Conservation (phyloP, 352 stramenopile genomes). For the Phytophthora kernoviae region DNA sequence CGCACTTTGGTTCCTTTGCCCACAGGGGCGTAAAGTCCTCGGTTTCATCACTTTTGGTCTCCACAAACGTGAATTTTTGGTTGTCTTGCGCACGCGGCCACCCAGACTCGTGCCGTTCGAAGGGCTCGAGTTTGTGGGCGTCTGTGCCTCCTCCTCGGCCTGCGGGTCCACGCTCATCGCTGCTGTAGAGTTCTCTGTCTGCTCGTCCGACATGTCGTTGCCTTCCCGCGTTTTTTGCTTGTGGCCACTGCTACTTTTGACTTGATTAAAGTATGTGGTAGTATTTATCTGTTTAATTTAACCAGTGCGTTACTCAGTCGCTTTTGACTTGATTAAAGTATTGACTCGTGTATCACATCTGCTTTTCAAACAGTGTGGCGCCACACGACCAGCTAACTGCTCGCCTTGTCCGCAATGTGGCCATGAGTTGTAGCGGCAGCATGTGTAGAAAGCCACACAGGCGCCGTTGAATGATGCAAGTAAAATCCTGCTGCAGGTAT, state of each 20-base stretch:
- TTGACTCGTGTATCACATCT: too few species aligned
- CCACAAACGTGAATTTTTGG: conserved; percentile 71
- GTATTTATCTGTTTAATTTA: too few species aligned
- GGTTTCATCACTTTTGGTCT: conserved; percentile 51
- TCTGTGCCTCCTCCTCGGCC: conserved; percentile 6
- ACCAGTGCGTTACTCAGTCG: too few species aligned
- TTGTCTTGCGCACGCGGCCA: conserved; percentile 62
- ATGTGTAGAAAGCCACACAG: too few species aligned
- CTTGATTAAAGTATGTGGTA: too few species aligned
- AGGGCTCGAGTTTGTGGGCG: conserved; percentile 9
- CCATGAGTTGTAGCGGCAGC: too few species aligned
- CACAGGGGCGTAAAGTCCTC: conserved; percentile 68
- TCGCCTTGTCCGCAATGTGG: too few species aligned
- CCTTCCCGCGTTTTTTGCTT: conserved; percentile 31
- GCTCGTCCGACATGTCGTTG: conserved; percentile 22
- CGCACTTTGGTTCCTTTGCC: conserved; percentile 62
- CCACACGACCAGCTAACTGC: too few species aligned
- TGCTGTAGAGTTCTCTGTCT: conserved; percentile 9
- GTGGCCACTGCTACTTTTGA: conserved; percentile 3
- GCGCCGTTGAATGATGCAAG: too few species aligned
- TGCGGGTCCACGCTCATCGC: conserved; percentile 16
- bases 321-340: too few species aligned
- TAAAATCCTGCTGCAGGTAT: too few species aligned
- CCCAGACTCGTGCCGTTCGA: conserved; percentile 36
- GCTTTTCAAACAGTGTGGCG: too few species aligned